phyloP scores from a whole-genome alignment of 352 stramenopile species.

The Pythium volutum region DNA sequence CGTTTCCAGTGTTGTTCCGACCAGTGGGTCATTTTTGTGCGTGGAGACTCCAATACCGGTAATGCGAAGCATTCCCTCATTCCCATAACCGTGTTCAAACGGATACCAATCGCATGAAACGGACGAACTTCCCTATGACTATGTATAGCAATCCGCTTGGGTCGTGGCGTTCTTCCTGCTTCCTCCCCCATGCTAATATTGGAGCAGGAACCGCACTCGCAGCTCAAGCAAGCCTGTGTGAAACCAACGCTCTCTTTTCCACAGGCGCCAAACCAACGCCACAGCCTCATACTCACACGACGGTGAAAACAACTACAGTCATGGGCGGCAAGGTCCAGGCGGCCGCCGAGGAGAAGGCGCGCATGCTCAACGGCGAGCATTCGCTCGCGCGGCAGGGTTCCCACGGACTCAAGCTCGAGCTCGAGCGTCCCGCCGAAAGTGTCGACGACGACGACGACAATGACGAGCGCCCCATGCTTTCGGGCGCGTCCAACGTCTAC shows the following conservation, averaged over 20 bases:
- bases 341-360: constrained; percentile 39
- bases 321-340: constrained; percentile 24
- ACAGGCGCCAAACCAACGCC: not conserved
- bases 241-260: not conserved
- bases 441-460: constrained; percentile 42
- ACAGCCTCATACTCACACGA: not conserved
- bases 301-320: no score
- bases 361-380: constrained; percentile 45
- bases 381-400: constrained; percentile 24
- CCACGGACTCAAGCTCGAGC: constrained; percentile 28
- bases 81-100: not conserved
- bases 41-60: not conserved
- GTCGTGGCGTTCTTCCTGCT: not conserved
- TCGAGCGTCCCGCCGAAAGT: constrained; percentile 20
- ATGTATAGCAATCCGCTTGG: constrained; percentile 2
- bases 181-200: no score
- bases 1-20: no score
- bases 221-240: not conserved
- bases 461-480: constrained; percentile 36
- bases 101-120: not conserved
- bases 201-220: not conserved
- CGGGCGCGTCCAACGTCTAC: constrained; percentile 53
- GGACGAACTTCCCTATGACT: not conserved
- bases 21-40: not conserved
- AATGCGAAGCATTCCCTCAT: not conserved